Evolutionary conservation across 495 filamentous ascomycete genomes (phyloP).

Genomic region (Daldinia vernicosa): DNA sequence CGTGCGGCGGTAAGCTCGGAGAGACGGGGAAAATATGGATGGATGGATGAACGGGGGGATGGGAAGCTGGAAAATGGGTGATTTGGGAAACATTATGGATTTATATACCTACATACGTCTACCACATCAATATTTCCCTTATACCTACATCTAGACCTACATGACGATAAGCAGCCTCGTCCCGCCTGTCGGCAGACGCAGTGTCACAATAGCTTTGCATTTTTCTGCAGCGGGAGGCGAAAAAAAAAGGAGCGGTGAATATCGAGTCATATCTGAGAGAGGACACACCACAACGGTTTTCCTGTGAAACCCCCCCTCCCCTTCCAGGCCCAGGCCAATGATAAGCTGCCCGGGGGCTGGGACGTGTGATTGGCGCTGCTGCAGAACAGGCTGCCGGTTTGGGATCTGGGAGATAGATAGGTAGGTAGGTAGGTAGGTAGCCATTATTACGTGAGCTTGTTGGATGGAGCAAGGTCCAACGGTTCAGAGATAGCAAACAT

Average conservation of each 20-base stretch:
- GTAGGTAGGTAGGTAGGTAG: too few species aligned
- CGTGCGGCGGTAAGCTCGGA: background rate
- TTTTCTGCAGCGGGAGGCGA: too few species aligned
- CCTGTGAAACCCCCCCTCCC: background rate
- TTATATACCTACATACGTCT: background rate
- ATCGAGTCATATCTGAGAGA: background rate
- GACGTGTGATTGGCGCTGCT: conserved; percentile 21
- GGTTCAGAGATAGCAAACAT: too few species aligned
- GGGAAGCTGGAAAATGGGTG: background rate
- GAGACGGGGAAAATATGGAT: too few species aligned
- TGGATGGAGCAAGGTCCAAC: too few species aligned
- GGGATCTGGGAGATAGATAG: too few species aligned
- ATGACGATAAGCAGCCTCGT: too few species aligned
- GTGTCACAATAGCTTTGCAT: too few species aligned
- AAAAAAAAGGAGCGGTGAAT: conserved; percentile 10
- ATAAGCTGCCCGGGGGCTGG: background rate
- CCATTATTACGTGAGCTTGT: too few species aligned
- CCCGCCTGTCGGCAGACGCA: too few species aligned
- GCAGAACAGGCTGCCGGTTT: background rate
- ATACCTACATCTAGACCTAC: too few species aligned
- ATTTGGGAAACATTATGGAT: background rate
- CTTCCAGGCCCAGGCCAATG: conserved; percentile 14
- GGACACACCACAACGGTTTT: too few species aligned
- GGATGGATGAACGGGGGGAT: background rate
- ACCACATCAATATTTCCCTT: background rate